A percentile compares a stretch with the other conserved stretches of the same genome.
Evolutionary conservation across 2,329 filamentous ascomycete genomes (phyloP).

Genomic region (Fusarium equiseti): DNA sequence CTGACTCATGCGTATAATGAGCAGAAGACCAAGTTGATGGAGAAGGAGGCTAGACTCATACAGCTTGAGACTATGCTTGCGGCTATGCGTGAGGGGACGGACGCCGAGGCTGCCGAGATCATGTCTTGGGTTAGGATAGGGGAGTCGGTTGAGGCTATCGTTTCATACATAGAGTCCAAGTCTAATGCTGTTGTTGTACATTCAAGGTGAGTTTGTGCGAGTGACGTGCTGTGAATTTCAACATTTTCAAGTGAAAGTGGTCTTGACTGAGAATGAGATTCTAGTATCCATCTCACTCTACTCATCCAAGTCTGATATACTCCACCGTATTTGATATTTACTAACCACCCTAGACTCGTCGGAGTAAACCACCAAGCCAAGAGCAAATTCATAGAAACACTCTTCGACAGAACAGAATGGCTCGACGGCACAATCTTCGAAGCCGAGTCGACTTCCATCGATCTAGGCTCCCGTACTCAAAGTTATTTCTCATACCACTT

Average conservation of each 20-base stretch:
- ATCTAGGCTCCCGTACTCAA: conserved; percentile 2
- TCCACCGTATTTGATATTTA: background rate
- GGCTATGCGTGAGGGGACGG: conserved; percentile 14
- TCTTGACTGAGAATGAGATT: background rate
- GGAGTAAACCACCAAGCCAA: background rate
- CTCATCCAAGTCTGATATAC: too few species aligned
- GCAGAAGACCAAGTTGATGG: conserved; percentile 16
- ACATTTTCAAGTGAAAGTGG: background rate
- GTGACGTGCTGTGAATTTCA: background rate
- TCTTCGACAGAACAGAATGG: conserved; percentile 19
- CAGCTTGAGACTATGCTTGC: conserved; percentile 28
- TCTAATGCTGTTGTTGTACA: conserved; percentile 3
- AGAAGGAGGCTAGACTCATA: conserved; percentile 15
- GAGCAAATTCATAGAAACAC: conserved; percentile 21
- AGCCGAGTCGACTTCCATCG: background rate
- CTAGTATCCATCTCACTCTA: too few species aligned
- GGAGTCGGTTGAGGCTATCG: conserved; percentile 15
- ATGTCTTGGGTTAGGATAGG: conserved; percentile 31
- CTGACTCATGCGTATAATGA: conserved; percentile 19
- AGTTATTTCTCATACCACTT: conserved; percentile 22
- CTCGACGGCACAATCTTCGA: conserved; percentile 7
- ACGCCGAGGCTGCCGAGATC: conserved; percentile 24
- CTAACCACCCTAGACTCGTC: background rate
- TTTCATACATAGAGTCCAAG: conserved; percentile 22
- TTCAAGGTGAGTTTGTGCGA: conserved; percentile 2